These are phyloP conservation scores for Fusarium coffeatum DNA, from an alignment of 2,329 filamentous ascomycete species.

Conservation along the genomic window DNA sequence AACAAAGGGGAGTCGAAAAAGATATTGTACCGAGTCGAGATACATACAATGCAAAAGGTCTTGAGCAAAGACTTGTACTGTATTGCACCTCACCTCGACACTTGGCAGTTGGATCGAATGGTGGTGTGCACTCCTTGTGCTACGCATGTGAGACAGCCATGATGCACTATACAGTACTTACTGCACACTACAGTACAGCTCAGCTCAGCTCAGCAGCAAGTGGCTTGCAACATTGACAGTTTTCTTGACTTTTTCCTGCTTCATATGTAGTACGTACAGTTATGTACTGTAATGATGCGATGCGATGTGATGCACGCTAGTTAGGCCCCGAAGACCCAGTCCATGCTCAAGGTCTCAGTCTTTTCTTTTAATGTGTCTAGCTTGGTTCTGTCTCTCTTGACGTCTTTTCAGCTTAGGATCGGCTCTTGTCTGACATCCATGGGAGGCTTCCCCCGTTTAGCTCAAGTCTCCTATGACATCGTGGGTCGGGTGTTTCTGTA, in stretches of 20 bases:
- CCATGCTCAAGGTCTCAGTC: not conserved
- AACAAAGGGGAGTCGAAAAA: conserved; percentile 8
- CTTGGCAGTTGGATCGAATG: not conserved
- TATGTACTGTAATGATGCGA: not conserved
- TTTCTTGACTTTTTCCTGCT: not conserved
- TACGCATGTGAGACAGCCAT: not conserved
- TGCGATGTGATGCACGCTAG: not conserved
- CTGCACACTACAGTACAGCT: not conserved
- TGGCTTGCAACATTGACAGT: not conserved
- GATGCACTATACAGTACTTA: conserved; percentile 2
- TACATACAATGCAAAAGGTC: conserved; percentile 12
- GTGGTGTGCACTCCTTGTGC: conserved; percentile 14
- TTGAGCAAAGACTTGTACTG: conserved; percentile 3
- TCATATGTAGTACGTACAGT: not conserved
- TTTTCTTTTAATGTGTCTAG: not conserved
- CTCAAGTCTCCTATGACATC: not conserved
- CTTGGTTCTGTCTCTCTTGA: not conserved
- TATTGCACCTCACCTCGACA: not conserved
- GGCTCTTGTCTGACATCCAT: not conserved
- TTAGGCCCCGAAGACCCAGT: not conserved
- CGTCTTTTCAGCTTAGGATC: not conserved
- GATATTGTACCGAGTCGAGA: not conserved
- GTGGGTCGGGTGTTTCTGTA: not conserved
- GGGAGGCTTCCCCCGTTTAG: conserved; percentile 12
- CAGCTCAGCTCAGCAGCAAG: not conserved